Percentiles rank a stretch among this genome's conserved stretches.
Conservation (phyloP, 78 protist species). For the Paratrimastix pyriformis region DNA sequence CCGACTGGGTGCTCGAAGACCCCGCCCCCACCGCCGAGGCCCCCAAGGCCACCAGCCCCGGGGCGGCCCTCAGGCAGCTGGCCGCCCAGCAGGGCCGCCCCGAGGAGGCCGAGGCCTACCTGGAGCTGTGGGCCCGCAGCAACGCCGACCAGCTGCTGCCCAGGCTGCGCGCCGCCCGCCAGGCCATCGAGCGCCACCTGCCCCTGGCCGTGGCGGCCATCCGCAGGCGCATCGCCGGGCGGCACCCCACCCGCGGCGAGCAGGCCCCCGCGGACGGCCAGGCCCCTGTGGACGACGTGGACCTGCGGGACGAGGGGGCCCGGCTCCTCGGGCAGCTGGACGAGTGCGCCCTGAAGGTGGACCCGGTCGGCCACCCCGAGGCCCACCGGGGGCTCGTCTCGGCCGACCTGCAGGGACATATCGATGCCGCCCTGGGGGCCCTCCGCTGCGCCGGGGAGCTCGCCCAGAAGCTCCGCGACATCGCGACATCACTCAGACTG, state of each 20-base stretch:
- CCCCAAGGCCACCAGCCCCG: no score
- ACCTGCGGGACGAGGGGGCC: neutral
- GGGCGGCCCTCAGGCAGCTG: no score
- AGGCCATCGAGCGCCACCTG: conserved; percentile 1
- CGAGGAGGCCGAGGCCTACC: no score
- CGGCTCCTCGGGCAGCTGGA: neutral
- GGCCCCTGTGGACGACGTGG: conserved; percentile 34
- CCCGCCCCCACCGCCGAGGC: no score
- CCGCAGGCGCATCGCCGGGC: conserved; percentile 39
- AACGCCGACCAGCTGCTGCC: no score
- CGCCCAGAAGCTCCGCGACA: neutral
- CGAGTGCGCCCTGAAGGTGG: neutral
- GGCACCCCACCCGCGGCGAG: conserved; percentile 49
- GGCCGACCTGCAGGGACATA: neutral
- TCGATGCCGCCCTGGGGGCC: neutral
- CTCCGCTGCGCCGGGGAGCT: neutral
- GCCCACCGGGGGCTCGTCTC: neutral
- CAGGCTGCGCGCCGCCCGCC: no score
- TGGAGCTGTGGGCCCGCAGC: no score
- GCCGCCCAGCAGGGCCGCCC: no score
- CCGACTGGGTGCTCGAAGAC: no score
- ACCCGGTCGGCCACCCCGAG: neutral
- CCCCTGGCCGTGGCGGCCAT: conserved; percentile 45
- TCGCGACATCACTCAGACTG: no score
- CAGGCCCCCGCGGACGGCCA: conserved; percentile 36